These are phyloP conservation scores for Epichloe aotearoae DNA, from an alignment of 2,329 filamentous ascomycete species.

Conservation along the genomic window DNA sequence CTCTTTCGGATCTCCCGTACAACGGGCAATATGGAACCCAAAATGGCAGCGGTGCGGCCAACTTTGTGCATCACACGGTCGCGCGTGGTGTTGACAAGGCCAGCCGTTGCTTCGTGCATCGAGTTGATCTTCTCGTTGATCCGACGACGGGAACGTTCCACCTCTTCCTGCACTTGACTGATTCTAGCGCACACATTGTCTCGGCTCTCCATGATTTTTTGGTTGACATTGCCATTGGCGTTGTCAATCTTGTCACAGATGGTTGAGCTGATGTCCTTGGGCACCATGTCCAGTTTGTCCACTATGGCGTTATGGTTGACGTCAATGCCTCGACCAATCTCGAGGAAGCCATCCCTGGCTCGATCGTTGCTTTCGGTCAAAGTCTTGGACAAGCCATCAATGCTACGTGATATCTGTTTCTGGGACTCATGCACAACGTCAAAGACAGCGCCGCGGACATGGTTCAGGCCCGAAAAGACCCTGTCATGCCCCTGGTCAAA, in stretches of 20 bases:
- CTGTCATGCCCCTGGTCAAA: not conserved
- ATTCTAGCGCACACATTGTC: not conserved
- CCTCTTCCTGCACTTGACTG: not conserved
- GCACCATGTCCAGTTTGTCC: not conserved
- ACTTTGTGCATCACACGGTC: not conserved
- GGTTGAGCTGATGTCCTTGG: not conserved
- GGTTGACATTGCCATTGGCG: not conserved
- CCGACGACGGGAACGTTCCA: slow-evolving; percentile 2
- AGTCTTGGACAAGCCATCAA: not conserved
- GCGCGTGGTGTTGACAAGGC: not conserved
- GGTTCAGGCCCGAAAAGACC: not conserved
- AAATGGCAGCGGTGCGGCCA: not conserved
- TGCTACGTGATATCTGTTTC: not conserved
- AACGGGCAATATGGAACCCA: not conserved
- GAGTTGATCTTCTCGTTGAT: slow-evolving; percentile 1
- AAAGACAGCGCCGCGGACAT: not conserved
- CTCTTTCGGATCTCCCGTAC: not conserved
- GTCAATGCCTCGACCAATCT: not conserved
- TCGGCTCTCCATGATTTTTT: not conserved
- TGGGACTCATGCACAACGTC: not conserved
- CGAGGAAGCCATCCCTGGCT: not conserved
- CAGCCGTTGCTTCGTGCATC: slow-evolving; percentile 1
- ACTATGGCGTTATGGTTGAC: not conserved
- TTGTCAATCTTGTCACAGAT: slow-evolving; percentile 1
- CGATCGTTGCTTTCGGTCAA: not conserved